Base-by-base conservation (phyloP, 345 rosid genomes). In the Brassica rapa region DNA sequence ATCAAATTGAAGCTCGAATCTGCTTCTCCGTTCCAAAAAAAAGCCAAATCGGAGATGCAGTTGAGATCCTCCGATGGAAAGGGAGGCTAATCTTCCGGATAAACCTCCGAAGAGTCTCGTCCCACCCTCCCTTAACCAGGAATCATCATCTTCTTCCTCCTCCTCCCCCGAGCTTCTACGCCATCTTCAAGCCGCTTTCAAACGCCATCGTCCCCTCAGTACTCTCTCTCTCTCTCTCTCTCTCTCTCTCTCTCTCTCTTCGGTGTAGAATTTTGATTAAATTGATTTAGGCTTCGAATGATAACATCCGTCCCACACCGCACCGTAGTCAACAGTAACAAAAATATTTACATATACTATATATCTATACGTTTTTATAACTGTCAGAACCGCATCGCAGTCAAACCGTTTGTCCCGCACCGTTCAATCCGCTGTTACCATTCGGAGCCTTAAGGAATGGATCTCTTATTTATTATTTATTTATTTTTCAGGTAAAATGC, bases 161-260 rank as follows among this genome's bases (percentile, higher is more conserved):
- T 87, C 95, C 12, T 75, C 93, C 16, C 88, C 94, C 46, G 89
- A 80, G 63, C 80, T 92, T 27, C 71, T 92, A 77, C 89, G 89
- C 78, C 60, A 92, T 75, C 80, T 94, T 43, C 97, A 89, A 82
- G 98, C 97, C 61, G 98, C 98, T 79, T 83, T 94, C 85, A 92
- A 94, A 87, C 97, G 97, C 70, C 97, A 94, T 77, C 97, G 97
- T 16, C 73, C 92, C 39, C 86, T 87, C 80, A 90, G 98, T 92
- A 87, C 68, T 21, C 37, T 24, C 59, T 32, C 49, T 15, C 10
- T 19, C 39, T 46, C 29, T 27, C 19, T 19, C 19, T 19, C 19
- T 19, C 19, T 19, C 19, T 19, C 39, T 46, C 29, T 27, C 19
- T 19, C 19, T 19, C 19, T 19, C 19, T 19, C 19, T 19, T 19